phyloP scores from a whole-genome alignment of 1,284 basidiomycete species.

The Tilletia horrida region DNA sequence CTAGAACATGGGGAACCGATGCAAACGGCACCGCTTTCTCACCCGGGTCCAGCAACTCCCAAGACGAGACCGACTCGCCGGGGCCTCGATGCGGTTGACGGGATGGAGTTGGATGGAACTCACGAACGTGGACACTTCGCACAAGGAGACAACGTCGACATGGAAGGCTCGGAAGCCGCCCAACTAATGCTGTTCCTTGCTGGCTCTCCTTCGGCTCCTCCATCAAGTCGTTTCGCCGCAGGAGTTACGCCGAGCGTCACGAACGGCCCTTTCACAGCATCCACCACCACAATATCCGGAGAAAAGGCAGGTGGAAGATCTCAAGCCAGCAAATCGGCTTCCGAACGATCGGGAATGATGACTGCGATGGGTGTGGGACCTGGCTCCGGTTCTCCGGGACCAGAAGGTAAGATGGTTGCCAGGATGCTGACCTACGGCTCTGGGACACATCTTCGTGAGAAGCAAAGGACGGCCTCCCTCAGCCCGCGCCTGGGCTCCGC shows the following conservation, averaged over 20 bases:
- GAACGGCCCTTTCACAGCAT: neutral
- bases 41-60: too few relatives aligned
- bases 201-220: slow-evolving; percentile 8
- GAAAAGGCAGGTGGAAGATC: neutral
- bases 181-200: slow-evolving; percentile 15
- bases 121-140: too few relatives aligned
- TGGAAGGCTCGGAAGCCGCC: slow-evolving; percentile 15
- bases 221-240: slow-evolving; percentile 3
- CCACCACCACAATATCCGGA: neutral
- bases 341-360: neutral
- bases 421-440: slow-evolving; percentile 6
- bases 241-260: slow-evolving; percentile 10
- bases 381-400: neutral
- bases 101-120: too few relatives aligned
- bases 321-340: neutral
- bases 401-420: neutral
- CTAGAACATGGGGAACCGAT: too few relatives aligned
- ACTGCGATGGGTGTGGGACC: neutral
- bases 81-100: too few relatives aligned
- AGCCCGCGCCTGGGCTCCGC: neutral
- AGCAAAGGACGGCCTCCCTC: neutral
- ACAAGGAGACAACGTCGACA: neutral
- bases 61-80: too few relatives aligned
- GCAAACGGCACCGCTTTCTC: too few relatives aligned
- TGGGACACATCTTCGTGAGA: neutral